Evolutionary conservation across 2,329 filamentous ascomycete species (phyloP).

Genomic region (Berkeleyomyces basicola): DNA sequence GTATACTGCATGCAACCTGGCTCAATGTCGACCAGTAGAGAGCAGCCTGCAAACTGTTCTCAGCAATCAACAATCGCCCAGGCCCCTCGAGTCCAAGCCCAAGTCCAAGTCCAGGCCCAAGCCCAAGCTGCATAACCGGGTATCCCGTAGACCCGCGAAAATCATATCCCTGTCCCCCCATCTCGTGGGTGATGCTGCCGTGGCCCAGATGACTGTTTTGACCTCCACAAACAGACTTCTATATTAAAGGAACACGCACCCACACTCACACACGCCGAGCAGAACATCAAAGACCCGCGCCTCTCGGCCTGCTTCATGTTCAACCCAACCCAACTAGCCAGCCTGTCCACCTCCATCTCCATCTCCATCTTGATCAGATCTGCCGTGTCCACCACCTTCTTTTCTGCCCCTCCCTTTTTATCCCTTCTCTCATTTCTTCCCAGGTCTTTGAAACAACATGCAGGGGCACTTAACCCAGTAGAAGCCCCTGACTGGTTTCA

Average conservation of each 20-base stretch:
- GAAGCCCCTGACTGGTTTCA: constrained; percentile 6
- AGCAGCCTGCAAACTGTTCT: no score
- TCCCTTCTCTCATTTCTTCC: neutral
- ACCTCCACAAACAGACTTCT: neutral
- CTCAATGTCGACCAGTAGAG: no score
- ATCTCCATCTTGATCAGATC: neutral
- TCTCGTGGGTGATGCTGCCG: neutral
- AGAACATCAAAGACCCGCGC: neutral
- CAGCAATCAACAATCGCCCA: no score
- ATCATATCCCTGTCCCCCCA: neutral
- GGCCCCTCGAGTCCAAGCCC: no score
- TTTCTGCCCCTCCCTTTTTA: neutral
- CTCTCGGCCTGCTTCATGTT: no score
- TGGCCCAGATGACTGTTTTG: neutral
- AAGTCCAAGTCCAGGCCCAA: neutral
- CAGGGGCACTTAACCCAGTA: neutral
- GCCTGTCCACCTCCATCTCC: neutral
- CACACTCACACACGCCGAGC: neutral
- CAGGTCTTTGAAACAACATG: neutral
- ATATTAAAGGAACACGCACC: no score
- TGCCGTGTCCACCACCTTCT: neutral
- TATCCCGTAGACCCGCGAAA: neutral
- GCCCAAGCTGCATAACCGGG: neutral
- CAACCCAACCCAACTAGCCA: no score
- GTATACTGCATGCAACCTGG: no score